These are phyloP conservation scores for Solanum sejunctum DNA, from an alignment of 257 asterid species.

Conservation along the genomic window DNA sequence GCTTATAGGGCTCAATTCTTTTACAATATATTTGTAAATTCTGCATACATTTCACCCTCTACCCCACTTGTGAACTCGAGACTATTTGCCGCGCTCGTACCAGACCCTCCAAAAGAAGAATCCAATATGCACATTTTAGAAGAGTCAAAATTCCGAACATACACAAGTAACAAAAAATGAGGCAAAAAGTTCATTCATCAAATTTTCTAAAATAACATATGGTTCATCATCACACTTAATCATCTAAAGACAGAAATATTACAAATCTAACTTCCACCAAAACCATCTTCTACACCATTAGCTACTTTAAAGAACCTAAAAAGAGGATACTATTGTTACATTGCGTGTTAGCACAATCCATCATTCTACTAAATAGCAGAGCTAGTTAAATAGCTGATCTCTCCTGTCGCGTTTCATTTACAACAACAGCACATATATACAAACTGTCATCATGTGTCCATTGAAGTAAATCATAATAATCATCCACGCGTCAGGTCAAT, in stretches of 20 bases:
- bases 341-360: conserved; percentile 40
- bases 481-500: conserved; percentile 84
- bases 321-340: conserved; percentile 22
- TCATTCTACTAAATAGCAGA: conserved; percentile 5
- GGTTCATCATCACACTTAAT: conserved; percentile 1
- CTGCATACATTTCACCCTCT: too few species aligned
- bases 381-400: conserved; percentile 3
- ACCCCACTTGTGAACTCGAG: too few species aligned
- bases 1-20: too few species aligned
- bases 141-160: not conserved
- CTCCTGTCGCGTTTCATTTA: conserved; percentile 35
- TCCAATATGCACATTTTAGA: not conserved
- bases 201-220: conserved; percentile 10
- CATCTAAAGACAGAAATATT: conserved; percentile 8
- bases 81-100: not conserved
- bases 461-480: conserved; percentile 24
- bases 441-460: conserved; percentile 23
- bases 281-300: conserved; percentile 6
- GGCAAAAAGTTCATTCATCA: conserved; percentile 19
- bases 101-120: not conserved
- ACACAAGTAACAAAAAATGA: not conserved
- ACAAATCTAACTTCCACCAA: conserved; percentile 1
- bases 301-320: conserved; percentile 20
- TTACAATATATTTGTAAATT: too few species aligned
- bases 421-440: conserved; percentile 60